Evolutionary conservation across 164 flowering plant genomes (phyloP).

Genomic region (Macadamia integrifolia): DNA sequence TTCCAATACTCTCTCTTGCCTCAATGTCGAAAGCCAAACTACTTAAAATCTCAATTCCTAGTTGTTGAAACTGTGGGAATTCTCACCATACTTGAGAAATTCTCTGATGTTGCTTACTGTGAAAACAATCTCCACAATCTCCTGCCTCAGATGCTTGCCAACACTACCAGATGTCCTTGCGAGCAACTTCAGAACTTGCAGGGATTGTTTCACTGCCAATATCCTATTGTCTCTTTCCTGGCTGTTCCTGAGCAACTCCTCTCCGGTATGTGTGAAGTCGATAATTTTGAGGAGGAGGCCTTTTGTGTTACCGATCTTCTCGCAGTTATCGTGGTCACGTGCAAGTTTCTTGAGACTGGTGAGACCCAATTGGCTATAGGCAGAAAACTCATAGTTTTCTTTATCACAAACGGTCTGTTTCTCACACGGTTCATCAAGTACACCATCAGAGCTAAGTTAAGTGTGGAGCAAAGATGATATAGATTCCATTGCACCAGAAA

Average conservation of each 20-base stretch:
- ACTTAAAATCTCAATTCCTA: conserved; percentile 71
- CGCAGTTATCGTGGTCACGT: conserved; percentile 84
- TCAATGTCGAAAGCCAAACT: conserved; percentile 69
- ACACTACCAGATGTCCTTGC: conserved; percentile 68
- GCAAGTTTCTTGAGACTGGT: conserved; percentile 77
- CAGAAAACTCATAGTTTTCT: conserved; percentile 50
- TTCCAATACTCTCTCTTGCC: conserved; percentile 82
- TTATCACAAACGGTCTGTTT: conserved; percentile 39
- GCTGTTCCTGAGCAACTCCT: conserved; percentile 43
- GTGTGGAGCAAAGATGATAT: conserved; percentile 76
- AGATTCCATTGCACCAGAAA: conserved; percentile 91
- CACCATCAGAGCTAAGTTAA: conserved; percentile 25
- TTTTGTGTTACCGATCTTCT: conserved; percentile 82
- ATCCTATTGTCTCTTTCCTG: conserved; percentile 44
- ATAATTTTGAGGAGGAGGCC: conserved; percentile 81
- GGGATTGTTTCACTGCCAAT: conserved; percentile 52
- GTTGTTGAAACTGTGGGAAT: conserved; percentile 46
- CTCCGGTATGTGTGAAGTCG: conserved; percentile 64
- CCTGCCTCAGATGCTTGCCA: conserved; percentile 63
- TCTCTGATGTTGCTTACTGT: conserved; percentile 87
- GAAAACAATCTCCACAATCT: conserved; percentile 80
- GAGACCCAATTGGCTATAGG: conserved; percentile 77
- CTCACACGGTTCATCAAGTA: conserved; percentile 55
- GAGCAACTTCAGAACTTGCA: conserved; percentile 78
- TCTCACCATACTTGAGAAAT: conserved; percentile 59